phyloP scores from a whole-genome alignment of 2,329 filamentous ascomycete species.

The Fusarium coffeatum region DNA sequence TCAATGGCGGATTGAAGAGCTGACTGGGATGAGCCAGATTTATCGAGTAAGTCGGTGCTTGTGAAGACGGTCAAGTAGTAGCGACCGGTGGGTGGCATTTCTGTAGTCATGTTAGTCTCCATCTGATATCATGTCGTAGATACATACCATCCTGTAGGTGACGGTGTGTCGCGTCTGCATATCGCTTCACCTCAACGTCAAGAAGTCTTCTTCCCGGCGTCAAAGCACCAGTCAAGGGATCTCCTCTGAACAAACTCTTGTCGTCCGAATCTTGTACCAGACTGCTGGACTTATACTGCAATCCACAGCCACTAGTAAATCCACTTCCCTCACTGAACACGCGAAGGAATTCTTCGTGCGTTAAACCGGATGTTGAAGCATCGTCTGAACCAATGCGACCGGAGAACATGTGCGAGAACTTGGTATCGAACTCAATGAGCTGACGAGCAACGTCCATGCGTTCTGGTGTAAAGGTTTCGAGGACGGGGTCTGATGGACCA shows the following conservation, averaged over 20 bases:
- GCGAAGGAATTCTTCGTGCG: conserved; percentile 20
- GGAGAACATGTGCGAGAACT: conserved; percentile 26
- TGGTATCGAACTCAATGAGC: conserved; percentile 16
- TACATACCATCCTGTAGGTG: conserved; percentile 19
- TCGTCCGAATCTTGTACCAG: background rate
- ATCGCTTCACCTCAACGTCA: conserved; percentile 12
- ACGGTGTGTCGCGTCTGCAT: conserved; percentile 9
- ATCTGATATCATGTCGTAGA: accelerated
- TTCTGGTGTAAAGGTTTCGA: conserved; percentile 5
- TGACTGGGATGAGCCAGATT: background rate
- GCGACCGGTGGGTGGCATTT: conserved; percentile 14
- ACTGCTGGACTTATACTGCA: conserved; percentile 10
- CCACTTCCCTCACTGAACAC: conserved; percentile 19
- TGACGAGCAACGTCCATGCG: conserved; percentile 10
- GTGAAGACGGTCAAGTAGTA: conserved; percentile 2
- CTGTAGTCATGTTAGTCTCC: background rate
- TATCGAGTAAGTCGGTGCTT: background rate
- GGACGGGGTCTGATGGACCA: background rate
- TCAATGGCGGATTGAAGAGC: background rate
- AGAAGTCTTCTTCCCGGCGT: conserved; percentile 7
- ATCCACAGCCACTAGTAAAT: conserved; percentile 11
- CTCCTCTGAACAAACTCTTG: background rate
- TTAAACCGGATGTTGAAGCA: background rate
- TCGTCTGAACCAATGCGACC: conserved; percentile 17
- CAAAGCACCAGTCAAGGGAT: background rate